Base-by-base conservation (phyloP, 345 rosid genomes). In the Salix viminalis region DNA sequence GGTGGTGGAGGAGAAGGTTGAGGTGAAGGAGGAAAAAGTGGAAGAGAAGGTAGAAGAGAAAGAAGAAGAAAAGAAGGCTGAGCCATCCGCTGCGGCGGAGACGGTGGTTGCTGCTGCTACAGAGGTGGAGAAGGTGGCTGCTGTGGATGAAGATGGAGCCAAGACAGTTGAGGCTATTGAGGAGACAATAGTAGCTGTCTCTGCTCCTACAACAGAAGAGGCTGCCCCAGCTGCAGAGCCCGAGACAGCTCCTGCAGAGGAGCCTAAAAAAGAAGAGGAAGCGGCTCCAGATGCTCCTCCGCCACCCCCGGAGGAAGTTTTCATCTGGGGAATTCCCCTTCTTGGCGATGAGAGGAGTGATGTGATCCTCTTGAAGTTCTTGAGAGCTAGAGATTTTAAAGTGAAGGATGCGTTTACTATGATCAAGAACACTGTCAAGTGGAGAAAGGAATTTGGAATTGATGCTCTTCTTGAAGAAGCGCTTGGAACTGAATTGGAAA, bases 151-250 rank as follows among this genome's bases (percentile, higher is more conserved):
- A 44, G 97, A 94, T 19, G 96, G 94, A 54, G 84, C 96, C 80
- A 92, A 90, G 81, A 90, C 91, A 0, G 97, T 92, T 2, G 98
- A 94, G 82, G 97, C 93, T 32, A 91, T 94, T 42, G 91, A 92
- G 76, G 98, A 94, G 81, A 87, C 97, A 0, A 87, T 94, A 7
- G 90, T 92, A 7, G 78, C 92, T 4, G 90, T 88, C 41, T 71
- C 85, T 39, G 79, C 81, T 1, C 81, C 75, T 70, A 36, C 86
- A 2, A 56, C 87, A 21, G 65, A 84, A 50, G 48, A 61, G 4
- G 84, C 48, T 50, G 84, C 81, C n/a, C 81, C 80, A n/a, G 44
- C 74, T 3, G n/a, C 21, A 5, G 70, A 67, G 6, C 23, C 48
- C 66, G 71, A 66, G 41, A 46, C 62, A 67, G 32, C 71, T 39